Evolutionary conservation across 2,329 filamentous ascomycete species (phyloP), one percentile per base, ranked within the genome.

Genomic region (Emergomyces orientalis): DNA sequence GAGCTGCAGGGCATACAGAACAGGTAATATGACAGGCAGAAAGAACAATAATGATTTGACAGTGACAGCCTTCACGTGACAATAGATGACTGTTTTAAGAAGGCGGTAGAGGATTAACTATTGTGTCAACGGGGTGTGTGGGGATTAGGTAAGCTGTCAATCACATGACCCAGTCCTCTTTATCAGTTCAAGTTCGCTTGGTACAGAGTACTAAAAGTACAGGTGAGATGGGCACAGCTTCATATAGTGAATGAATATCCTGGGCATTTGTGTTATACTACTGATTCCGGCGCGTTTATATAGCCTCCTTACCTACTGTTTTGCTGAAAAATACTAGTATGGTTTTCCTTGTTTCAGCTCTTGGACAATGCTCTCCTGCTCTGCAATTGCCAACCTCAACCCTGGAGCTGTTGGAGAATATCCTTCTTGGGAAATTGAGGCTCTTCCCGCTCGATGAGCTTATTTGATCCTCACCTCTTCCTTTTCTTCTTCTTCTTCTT

Each of bases 401-500:
- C 13, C 11, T n/a, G n/a, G n/a, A n/a, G 37, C 13, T 6, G 34
- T 37, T 37, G 2, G 37, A 39, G 37, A 8, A 39, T 39, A 56
- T 56, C 54, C 54, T 17, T 1, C 32, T 59, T 25, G 22, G 56
- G 59, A 25, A 34, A 30, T 51, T 60, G 59, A 60, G 59, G 59
- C 59, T 60, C 59, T 60, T 49, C 47, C n/a, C 27, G 34, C 32
- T 19, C 3, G 22, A 49, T 41, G 59, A 60, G 34, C 47, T 60
- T 60, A 60, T 60, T 51, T 60, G 27, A 52, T 52, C 43, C 43
- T 60, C 45, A 39, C 11, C 13, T 37, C 41, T n/a, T 59, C 56
- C 27, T 45, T 7, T 30, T n/a, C n/a, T n/a, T n/a, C n/a, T n/a
- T n/a, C n/a, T 39, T 22, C 54, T 34, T 19, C 17, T 39, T 8